Evolutionary conservation across 106 monocot species (phyloP).

Genomic region (Apostasia shenzhenica): DNA sequence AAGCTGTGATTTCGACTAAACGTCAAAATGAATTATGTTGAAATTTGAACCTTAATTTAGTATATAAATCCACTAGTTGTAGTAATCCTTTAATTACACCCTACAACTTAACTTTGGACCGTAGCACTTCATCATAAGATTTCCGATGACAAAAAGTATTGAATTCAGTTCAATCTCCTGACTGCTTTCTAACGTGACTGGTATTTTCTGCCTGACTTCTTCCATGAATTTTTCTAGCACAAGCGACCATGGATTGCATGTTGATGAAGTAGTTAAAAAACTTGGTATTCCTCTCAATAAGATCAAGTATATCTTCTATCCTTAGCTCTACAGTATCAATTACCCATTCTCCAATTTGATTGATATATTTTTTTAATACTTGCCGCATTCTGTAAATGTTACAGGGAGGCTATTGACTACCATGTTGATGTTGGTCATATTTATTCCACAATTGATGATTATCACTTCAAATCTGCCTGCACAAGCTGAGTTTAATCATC

Average conservation of each 20-base stretch:
- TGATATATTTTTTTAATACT: no score
- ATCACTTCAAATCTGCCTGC: conserved; percentile 60
- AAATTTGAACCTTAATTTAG: neutral
- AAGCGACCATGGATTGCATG: conserved; percentile 64
- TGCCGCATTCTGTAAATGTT: neutral
- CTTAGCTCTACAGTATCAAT: neutral
- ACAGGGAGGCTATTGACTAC: conserved; percentile 51
- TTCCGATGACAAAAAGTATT: neutral
- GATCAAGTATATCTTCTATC: conserved; percentile 39
- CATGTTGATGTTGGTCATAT: conserved; percentile 69
- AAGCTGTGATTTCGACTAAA: no score
- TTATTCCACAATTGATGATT: conserved; percentile 86
- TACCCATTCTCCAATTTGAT: no score
- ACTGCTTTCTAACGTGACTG: neutral
- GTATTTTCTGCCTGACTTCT: neutral
- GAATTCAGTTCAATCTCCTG: neutral
- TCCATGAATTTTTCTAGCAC: conserved; percentile 7
- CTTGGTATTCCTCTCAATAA: conserved; percentile 43
- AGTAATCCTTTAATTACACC: neutral
- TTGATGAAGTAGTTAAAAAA: conserved; percentile 61
- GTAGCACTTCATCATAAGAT: neutral
- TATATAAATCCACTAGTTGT: neutral
- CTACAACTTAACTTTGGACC: neutral
- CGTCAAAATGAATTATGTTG: no score
- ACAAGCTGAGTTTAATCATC: neutral